Evolutionary conservation across 306 rosid species (phyloP).

Genomic region (Cucumis hystrix): DNA sequence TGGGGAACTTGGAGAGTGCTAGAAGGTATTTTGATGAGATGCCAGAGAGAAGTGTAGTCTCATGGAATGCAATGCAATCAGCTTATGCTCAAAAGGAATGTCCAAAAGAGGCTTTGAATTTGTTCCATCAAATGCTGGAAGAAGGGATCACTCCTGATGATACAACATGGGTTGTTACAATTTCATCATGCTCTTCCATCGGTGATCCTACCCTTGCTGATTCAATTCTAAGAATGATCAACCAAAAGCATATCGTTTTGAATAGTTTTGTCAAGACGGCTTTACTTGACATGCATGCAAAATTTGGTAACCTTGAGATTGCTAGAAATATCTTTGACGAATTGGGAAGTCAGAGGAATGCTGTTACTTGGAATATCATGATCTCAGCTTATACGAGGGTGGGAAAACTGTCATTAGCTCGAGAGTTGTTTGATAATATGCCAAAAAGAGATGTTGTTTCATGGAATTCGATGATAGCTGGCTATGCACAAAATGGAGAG

Average conservation of each 20-base stretch:
- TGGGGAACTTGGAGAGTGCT: constrained; percentile 29
- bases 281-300: constrained; percentile 57
- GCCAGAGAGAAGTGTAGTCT: constrained; percentile 44
- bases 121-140: constrained; percentile 28
- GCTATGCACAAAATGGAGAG: constrained; percentile 58
- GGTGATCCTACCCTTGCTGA: constrained; percentile 32
- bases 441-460: constrained; percentile 39
- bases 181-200: constrained; percentile 35
- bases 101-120: constrained; percentile 30
- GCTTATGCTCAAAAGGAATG: constrained; percentile 46
- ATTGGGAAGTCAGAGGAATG: constrained; percentile 24
- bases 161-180: constrained; percentile 46
- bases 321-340: constrained; percentile 41
- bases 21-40: constrained; percentile 40
- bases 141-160: constrained; percentile 21
- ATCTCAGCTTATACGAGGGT: constrained; percentile 49
- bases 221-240: constrained; percentile 19
- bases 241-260: constrained; percentile 17
- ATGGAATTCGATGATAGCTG: constrained; percentile 59
- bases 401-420: constrained; percentile 34
- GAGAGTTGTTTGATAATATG: constrained; percentile 48
- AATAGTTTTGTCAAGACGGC: constrained; percentile 47
- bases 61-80: constrained; percentile 76
- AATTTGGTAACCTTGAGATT: constrained; percentile 37
- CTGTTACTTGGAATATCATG: constrained; percentile 55